Evolutionary conservation across 352 stramenopile species (phyloP).

Genomic region (Phytophthora fragariae): DNA sequence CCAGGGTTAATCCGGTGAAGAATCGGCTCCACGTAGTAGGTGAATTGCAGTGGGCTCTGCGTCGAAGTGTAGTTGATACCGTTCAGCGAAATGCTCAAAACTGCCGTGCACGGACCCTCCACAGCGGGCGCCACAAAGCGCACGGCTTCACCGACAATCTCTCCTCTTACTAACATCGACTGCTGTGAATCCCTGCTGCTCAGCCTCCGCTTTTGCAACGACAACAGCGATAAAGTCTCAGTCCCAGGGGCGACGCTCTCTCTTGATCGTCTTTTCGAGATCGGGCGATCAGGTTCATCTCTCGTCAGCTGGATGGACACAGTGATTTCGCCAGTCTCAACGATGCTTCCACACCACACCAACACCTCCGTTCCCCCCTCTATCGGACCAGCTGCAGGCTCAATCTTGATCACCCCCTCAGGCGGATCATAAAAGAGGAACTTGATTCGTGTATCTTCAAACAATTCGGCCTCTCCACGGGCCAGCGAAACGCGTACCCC

Average conservation of each 20-base stretch:
- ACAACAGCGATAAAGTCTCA: not conserved
- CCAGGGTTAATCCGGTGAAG: constrained; percentile 59
- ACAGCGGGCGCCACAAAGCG: constrained; percentile 59
- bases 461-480: constrained; percentile 34
- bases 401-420: constrained; percentile 66
- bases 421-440: constrained; percentile 83
- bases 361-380: constrained; percentile 62
- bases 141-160: constrained; percentile 70
- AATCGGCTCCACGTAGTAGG: constrained; percentile 64
- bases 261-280: constrained; percentile 7
- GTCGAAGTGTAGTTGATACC: constrained; percentile 77
- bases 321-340: constrained; percentile 73
- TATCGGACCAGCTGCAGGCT: constrained; percentile 63
- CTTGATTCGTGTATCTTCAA: constrained; percentile 54
- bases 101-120: constrained; percentile 43
- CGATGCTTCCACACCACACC: constrained; percentile 66
- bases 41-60: constrained; percentile 56
- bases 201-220: not conserved
- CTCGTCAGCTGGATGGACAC: constrained; percentile 51
- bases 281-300: not conserved
- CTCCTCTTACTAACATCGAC: constrained; percentile 51
- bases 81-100: constrained; percentile 77
- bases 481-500: constrained; percentile 46
- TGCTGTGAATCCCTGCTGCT: not conserved
- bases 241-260: not conserved